phyloP scores from a whole-genome alignment of 345 rosid genomes.

The Chamaenerion angustifolium region DNA sequence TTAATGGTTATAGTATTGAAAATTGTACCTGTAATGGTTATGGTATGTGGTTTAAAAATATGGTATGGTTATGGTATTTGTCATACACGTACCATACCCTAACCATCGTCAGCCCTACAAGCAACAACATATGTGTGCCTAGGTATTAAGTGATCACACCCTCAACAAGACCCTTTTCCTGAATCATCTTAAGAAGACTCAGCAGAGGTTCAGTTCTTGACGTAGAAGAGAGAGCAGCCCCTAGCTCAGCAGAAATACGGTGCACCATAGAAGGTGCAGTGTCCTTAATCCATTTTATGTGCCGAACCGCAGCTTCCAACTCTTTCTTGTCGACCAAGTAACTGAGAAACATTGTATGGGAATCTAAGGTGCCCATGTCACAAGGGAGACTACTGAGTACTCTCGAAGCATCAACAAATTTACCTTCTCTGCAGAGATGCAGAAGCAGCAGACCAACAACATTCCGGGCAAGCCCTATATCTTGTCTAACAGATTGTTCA shows the following conservation, averaged over 20 bases:
- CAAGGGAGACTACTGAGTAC: conserved; percentile 21
- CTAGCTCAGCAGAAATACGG: conserved; percentile 27
- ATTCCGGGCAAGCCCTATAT: conserved; percentile 23
- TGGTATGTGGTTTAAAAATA: no score
- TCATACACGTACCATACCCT: no score
- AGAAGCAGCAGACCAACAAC: conserved; percentile 26
- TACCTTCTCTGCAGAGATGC: conserved; percentile 54
- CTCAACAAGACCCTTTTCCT: no score
- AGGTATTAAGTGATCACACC: no score
- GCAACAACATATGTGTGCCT: no score
- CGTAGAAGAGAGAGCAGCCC: no score
- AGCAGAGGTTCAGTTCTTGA: no score
- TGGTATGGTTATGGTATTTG: no score
- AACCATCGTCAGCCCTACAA: no score
- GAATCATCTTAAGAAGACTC: no score
- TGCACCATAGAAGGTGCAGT: conserved; percentile 27
- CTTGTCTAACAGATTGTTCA: conserved; percentile 30
- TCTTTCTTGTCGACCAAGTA: conserved; percentile 44
- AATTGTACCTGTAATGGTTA: no score
- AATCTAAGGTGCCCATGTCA: conserved; percentile 23
- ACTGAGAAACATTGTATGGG: conserved; percentile 47
- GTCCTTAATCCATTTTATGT: conserved; percentile 31
- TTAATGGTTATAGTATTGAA: no score
- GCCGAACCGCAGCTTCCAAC: conserved; percentile 33
- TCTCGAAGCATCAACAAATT: conserved; percentile 31